Evolutionary conservation across 1,284 basidiomycete genomes (phyloP), one percentile per base, ranked within the genome.

Genomic region (Puccinia polysora): DNA sequence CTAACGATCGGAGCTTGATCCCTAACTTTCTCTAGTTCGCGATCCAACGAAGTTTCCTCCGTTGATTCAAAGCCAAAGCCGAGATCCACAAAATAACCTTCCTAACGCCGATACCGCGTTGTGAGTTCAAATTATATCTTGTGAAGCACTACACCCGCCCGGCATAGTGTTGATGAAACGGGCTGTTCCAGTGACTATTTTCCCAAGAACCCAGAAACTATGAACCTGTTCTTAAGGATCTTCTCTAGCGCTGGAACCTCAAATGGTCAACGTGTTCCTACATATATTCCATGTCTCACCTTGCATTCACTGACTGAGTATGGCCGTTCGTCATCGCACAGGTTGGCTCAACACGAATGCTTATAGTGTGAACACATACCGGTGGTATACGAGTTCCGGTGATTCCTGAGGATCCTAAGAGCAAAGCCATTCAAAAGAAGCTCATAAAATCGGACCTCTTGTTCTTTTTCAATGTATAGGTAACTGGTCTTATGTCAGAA

Each of bases 21-120:
- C 30, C n/a, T n/a, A 8, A 14, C n/a, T 25, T 40, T 45, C 14
- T 25, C 15, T 25, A 68, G 65, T 68, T 58, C 65, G 55, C 23
- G 40, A 47, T 15, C 65, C 65, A 56, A 53, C 36, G 20, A 68
- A 68, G 55, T 68, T 68, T 30, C 65, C 65, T 23, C 12, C 43
- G 12, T 43, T 68, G 53, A 58, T 68, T 6, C 65, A 59, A 40
- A 68, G 65, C 45, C 65, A 68, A 59, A 28, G 65, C 36, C 65
- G 53, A 43, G 45, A 47, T 56, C 55, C 53, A 34, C 7, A 18
- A 25, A 68, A 2, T n/a, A 68, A 68, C 34, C 52, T 68, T 1
- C 52, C 23, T 34, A 34, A 58, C 30, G 28, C 65, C 15, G 65
- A 68, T 36, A 10, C 30, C 23, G 53, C 65, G 2, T 68, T 68